phyloP scores from a whole-genome alignment of 225 moss, liverwort and hornwort genomes.

The Pleurozium schreberi region DNA sequence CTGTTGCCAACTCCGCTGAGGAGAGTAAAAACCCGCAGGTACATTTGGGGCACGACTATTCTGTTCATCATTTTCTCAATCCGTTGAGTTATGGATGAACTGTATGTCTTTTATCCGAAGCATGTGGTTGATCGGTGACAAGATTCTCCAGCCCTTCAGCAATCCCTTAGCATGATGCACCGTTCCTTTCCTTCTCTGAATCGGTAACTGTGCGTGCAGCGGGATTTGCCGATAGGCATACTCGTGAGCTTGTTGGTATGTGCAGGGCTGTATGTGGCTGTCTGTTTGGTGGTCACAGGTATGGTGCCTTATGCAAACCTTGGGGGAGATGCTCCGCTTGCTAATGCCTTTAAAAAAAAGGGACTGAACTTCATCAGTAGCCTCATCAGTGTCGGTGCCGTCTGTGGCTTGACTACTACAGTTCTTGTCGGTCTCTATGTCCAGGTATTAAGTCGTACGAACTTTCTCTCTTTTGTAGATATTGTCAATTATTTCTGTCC shows the following conservation, averaged over 20 bases:
- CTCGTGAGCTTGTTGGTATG: conserved; percentile 72
- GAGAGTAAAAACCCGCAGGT: conserved; percentile 92
- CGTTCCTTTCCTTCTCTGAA: background rate
- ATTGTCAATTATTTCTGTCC: background rate
- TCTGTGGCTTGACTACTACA: conserved; percentile 89
- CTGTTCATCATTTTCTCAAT: background rate
- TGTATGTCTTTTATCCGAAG: background rate
- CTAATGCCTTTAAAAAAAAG: conserved; percentile 56
- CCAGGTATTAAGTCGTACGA: conserved; percentile 36
- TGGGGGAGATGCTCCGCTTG: conserved; percentile 84
- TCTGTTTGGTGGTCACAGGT: conserved; percentile 88
- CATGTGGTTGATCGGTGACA: background rate
- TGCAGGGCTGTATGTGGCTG: conserved; percentile 79
- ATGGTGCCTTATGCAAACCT: conserved; percentile 83
- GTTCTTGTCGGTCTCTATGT: conserved; percentile 94
- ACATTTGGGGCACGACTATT: background rate
- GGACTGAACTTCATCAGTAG: conserved; percentile 53
- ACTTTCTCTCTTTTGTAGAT: background rate
- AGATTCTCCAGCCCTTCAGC: background rate
- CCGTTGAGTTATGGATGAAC: background rate
- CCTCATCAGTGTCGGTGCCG: conserved; percentile 77
- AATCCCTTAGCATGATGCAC: background rate
- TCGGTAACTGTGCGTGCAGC: conserved; percentile 42
- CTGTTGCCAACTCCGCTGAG: conserved; percentile 96
- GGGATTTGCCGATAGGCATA: conserved; percentile 86